Evolutionary conservation across 129 eudicot genomes (phyloP).

Genomic region (Kitagawia praeruptora): DNA sequence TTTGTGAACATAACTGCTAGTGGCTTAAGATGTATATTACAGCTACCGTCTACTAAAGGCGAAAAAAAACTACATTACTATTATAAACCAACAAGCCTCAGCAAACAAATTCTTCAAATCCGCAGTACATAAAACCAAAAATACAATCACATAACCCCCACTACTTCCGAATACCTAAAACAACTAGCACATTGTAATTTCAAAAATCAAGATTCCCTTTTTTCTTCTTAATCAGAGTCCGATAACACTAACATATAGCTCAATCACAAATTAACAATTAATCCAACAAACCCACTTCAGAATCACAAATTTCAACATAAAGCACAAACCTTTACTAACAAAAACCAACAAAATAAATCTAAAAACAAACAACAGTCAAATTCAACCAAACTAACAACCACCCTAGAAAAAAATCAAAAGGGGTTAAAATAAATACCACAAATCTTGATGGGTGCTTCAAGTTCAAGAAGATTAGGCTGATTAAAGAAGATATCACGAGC

Average conservation of each 20-base stretch:
- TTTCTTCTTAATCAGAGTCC: neutral
- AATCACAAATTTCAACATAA: neutral
- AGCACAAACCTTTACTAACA: neutral
- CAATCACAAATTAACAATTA: neutral
- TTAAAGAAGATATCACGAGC: conserved; percentile 75
- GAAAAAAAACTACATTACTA: neutral
- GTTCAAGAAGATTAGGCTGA: conserved; percentile 96
- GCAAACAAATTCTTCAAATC: neutral
- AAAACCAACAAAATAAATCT: neutral
- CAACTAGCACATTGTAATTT: neutral
- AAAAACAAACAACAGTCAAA: neutral
- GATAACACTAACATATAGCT: neutral
- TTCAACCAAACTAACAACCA: neutral
- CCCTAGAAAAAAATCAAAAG: neutral
- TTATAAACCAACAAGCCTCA: neutral
- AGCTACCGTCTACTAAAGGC: neutral
- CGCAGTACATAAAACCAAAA: neutral
- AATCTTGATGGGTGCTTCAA: conserved; percentile 98
- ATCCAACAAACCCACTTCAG: neutral
- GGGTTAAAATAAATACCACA: conserved; percentile 45
- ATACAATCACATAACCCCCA: neutral
- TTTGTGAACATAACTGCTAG: neutral
- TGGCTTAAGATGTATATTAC: neutral
- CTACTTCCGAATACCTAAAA: neutral
- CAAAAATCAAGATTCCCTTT: neutral